Base-by-base conservation (phyloP, 768 basidiomycete species). In the Sarcomyxa edulis region DNA sequence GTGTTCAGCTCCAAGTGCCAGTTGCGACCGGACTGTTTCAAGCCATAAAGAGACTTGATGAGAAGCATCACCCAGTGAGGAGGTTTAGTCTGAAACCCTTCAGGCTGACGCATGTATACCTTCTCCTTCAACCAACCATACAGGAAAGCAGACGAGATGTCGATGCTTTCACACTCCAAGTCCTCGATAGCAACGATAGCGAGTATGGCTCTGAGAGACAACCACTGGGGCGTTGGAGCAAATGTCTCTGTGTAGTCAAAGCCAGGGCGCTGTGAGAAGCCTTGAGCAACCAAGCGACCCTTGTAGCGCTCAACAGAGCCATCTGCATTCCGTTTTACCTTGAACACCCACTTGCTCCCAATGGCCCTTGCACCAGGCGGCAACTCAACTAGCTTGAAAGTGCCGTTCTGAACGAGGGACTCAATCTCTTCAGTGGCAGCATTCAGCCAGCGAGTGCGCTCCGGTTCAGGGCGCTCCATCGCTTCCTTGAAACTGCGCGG, bases 281-380 rank as follows among this genome's bases (percentile, higher is more conserved):
- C 59, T 44, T 67, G 53, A 2, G 69, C 68, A 21, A 70, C 66
- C n/a, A 72, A 40, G 26, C 65, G 37, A 14, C 59, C 64, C 48
- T 72, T 69, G 51, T 60, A 60, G 5, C 55, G 46, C n/a, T 57
- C 53, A 25, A 73, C 52, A 3, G 52, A 51, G 7, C 69, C 72
- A 40, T 64, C 50, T 15, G 56, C 42, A 42, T 69, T 57, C 29
- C 52, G 51, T 48, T 76, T 76, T 27, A 64, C 51, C 32, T 56
- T 59, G 44, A 61, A 67, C 6, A 69, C 64, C 66, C 68, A 69
- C 37, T 47, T 34, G 16, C 46, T 59, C 0, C 58, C 61, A 43
- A 72, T 63, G 4, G 57, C 49, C 25, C 55, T 59, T 12, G 48
- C 42, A 10, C 53, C 59, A 18, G 41, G 34, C 4, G 68, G 69